Evolutionary conservation across 2,329 filamentous ascomycete species (phyloP).

Genomic region (Cryphonectria naterciae): DNA sequence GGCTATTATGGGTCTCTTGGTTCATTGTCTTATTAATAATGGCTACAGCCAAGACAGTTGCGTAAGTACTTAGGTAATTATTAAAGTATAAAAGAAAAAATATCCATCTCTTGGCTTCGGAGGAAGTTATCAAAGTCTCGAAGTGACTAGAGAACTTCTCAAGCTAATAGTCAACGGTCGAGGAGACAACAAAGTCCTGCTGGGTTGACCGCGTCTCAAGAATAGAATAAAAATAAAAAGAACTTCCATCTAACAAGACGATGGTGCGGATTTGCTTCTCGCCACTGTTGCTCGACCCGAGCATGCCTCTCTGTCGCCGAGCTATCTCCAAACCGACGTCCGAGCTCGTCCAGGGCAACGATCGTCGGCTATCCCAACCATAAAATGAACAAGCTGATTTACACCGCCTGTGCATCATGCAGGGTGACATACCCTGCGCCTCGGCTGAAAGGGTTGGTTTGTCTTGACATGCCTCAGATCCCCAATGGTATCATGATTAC

Average conservation of each 20-base stretch:
- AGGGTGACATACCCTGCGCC: background rate
- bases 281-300: background rate
- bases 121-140: too few relatives aligned
- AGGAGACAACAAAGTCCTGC: background rate
- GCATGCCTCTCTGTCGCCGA: background rate
- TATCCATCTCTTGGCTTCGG: too few relatives aligned
- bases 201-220: background rate
- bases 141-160: too few relatives aligned
- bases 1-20: too few relatives aligned
- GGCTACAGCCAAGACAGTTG: too few relatives aligned
- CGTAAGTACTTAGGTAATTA: too few relatives aligned
- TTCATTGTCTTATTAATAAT: too few relatives aligned
- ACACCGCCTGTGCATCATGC: background rate
- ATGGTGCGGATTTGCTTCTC: background rate
- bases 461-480: background rate
- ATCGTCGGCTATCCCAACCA: background rate
- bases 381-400: background rate
- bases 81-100: too few relatives aligned
- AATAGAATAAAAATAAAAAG: too few relatives aligned
- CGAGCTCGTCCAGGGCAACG: background rate
- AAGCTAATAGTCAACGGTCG: too few relatives aligned
- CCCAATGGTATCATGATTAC: background rate
- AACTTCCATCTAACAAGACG: too few relatives aligned
- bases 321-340: background rate
- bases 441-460: background rate